These are phyloP conservation scores for Metarhizium robertsii DNA, from an alignment of 2,329 filamentous ascomycete genomes.

Conservation along the genomic window DNA sequence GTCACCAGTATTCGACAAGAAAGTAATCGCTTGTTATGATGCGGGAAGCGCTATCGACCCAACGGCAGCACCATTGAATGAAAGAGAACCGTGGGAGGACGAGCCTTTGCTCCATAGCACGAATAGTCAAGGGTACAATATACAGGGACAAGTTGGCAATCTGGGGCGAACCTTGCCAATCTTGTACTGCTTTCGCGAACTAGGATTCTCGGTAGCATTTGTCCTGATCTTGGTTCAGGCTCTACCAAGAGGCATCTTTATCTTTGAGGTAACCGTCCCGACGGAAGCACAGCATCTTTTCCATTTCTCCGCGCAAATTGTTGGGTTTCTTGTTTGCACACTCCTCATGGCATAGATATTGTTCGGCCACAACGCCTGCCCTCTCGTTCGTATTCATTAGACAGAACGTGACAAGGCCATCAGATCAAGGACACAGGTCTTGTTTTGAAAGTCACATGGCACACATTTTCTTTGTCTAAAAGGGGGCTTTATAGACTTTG, in stretches of 20 bases:
- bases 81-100: too few species aligned
- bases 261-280: constrained; percentile 1
- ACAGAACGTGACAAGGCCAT: too few species aligned
- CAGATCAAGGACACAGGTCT: too few species aligned
- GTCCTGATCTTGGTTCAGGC: neutral
- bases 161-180: neutral
- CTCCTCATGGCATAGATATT: neutral
- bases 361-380: neutral
- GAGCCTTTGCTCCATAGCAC: too few species aligned
- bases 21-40: neutral
- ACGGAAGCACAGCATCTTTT: neutral
- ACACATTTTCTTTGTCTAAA: too few species aligned
- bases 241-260: neutral
- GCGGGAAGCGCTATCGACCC: too few species aligned
- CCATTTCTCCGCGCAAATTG: neutral
- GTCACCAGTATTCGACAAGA: neutral
- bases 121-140: too few species aligned
- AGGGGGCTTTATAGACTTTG: too few species aligned
- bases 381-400: neutral
- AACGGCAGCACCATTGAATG: too few species aligned
- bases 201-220: neutral
- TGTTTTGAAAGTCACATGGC: too few species aligned
- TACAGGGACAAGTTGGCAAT: neutral
- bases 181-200: constrained; percentile 2
- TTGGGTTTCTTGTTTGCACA: neutral